Evolutionary conservation across 352 stramenopile species (phyloP), one percentile per base, ranked within the genome.

Genomic region (Phytopythium boreale): DNA sequence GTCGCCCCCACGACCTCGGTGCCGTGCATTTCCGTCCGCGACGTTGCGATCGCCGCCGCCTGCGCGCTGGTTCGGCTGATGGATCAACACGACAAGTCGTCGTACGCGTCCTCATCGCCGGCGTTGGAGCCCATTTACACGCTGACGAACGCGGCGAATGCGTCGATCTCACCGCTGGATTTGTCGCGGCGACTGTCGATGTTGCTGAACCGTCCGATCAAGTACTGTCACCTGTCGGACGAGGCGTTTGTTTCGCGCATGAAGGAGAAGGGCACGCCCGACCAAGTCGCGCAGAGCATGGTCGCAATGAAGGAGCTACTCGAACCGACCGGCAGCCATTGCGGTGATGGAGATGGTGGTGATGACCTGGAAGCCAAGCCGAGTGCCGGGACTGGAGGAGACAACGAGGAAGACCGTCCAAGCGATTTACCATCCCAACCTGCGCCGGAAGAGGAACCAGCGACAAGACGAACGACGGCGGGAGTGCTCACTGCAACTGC

Each of bases 1-100:
- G 90, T 90, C 36, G 62, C 52, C 15, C 56, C 58, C 2, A 69
- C 76, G 20, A 88, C 79, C 27, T 60, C 57, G 41, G 73, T 92
- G 62, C 82, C 82, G 0, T 89, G 81, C 47, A 93, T 92, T 61
- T 76, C 85, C 1, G 78, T 90, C 47, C 67, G 62, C 22, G 85
- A 93, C 61, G 81, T 93, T 3, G 81, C 79, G 17, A 57, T 77
- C 24, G 85, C 80, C 1, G 81, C 80, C 11, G 69, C 71, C 2
- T 69, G 77, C 26, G 77, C 91, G 60, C 62, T 93, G 15, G n/a
- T 60, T 19, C 31, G 31, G 11, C 36, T 60, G 12, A 31, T 60
- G 55, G 36, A 60, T 9, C 55, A 60, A 36, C 55, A 51, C 15
- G 36, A 44, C 34, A 60, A 60, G 34, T 5, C 20, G 9, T 37